Evolutionary conservation across 1,284 basidiomycete genomes (phyloP), one percentile per base, ranked within the genome.

Genomic region (Moesziomyces sp.): DNA sequence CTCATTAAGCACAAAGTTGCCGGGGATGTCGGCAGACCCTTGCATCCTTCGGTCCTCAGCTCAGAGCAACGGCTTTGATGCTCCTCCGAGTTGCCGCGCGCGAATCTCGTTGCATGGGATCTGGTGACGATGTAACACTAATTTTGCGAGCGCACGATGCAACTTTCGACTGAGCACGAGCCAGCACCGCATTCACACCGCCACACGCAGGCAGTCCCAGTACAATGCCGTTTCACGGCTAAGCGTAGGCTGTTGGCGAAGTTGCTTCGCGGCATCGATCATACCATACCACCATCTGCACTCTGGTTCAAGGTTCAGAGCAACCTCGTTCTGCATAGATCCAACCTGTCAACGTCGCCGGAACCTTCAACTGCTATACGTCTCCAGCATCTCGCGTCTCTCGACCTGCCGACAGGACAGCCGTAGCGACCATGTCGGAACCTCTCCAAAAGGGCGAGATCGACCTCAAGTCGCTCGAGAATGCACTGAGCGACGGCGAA

Each of bases 361-460:
- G 13, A 13, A 33, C 30, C 30, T 5, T 13, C 30, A 33, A 33
- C 30, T 5, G 3, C 30, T 10, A 3, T 11, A 3, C 30, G 30
- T 33, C 38, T 40, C 38, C 2, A 40, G 18, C 38, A 40, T n/a
- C 11, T 14, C 38, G 0, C 38, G 1, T 16, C 38, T 40, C 14
- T 40, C 16, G 18, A 5, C 16, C 38, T 14, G 38, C 38, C 18
- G 38, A n/a, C 18, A 40, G 16, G 26, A 23, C 19, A 46, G 26
- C 18, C 9, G 19, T 38, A 35, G 42, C 40, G 30, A 68, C 18
- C 55, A 74, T 74, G 72, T 71, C 72, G 4, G 67, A 74, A 30
- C 72, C 72, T 21, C 52, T 64, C 11, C 72, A 71, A 19, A 67
- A 70, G 43, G 63, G 63, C 33, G 62, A 74, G 49, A 58, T 74